Base-by-base conservation (phyloP, 163 green algal species). In the Picocystis sp. region DNA sequence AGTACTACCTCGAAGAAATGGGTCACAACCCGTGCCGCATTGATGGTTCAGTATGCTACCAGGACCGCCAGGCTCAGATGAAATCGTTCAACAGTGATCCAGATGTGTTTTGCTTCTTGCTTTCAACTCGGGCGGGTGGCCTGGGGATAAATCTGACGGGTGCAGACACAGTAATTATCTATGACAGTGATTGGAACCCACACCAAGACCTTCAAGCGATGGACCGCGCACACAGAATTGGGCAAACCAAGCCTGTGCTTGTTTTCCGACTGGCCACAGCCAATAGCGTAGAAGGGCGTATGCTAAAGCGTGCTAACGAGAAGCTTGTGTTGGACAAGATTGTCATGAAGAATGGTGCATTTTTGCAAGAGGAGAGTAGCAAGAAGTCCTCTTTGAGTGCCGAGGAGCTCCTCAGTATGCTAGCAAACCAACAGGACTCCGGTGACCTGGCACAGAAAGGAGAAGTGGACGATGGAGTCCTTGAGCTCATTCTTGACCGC, bases 151-250 rank as follows among this genome's bases (percentile, higher is more conserved):
- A 97, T 74, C 77, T 97, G 1, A 94, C 83, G 0, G 70, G 82
- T 11, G 90, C 88, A 1, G 90, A 97, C 78, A 97, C 89, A 0
- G 84, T 92, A 63, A 97, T 99, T 76, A 94, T 99, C 65, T 99
- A 97, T 66, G 90, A 99, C 77, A 81, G 57, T 21, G 69, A 77
- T 56, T 77, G 69, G 69, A 72, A 77, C 52, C 60, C 63, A 44
- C 55, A 70, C 34, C 45, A 58, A 13, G 66, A 74, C 35, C 24
- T 62, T 49, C 80, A 90, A 66, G 81, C 80, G 21, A 79, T 85
- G 71, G 80, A 70, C 5, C 72, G 81, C 17, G 81, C 84, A 45
- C 81, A 92, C 62, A 71, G 81, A 61, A 86, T 92, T 45, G 81
- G 81, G 3, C 81, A 92, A 73, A 84, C 71, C 43, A 64, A 66